Percentiles rank a stretch among this genome's conserved stretches.
phyloP scores from a whole-genome alignment of 352 stramenopile genomes.

The Pythium chondricola region DNA sequence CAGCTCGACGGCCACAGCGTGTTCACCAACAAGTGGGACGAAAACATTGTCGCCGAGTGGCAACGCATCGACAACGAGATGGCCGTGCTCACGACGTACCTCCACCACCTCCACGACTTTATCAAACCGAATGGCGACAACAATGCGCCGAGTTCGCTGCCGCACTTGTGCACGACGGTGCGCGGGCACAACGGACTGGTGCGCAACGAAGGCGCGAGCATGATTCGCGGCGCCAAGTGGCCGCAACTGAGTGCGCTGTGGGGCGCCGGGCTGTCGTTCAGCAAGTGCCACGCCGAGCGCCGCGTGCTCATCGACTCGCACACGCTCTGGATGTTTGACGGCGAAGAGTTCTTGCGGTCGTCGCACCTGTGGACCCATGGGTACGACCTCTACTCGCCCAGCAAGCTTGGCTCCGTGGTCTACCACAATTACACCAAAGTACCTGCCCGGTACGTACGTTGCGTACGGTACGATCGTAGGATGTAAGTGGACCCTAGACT shows the following conservation, averaged over 20 bases:
- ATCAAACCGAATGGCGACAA: slow-evolving; percentile 77
- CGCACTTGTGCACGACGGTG: slow-evolving; percentile 71
- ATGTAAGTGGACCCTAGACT: too few species aligned
- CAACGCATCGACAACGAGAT: slow-evolving; percentile 75
- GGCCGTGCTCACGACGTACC: slow-evolving; percentile 74
- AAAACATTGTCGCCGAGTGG: slow-evolving; percentile 69
- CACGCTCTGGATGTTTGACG: slow-evolving; percentile 53
- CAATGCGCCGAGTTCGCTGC: slow-evolving; percentile 45
- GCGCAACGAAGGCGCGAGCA: slow-evolving; percentile 70
- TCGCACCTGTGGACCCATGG: slow-evolving; percentile 34
- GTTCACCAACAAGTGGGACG: slow-evolving; percentile 82
- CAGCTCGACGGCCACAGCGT: slow-evolving; percentile 81
- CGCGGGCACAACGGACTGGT: slow-evolving; percentile 64
- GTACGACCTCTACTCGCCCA: slow-evolving; percentile 37
- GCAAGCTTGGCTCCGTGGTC: slow-evolving; percentile 26
- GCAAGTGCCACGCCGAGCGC: slow-evolving; percentile 78
- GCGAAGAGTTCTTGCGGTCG: slow-evolving; percentile 32
- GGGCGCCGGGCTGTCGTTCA: slow-evolving; percentile 76
- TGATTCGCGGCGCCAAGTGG: slow-evolving; percentile 69
- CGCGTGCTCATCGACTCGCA: slow-evolving; percentile 71
- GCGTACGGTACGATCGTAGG: background rate
- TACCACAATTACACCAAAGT: slow-evolving; percentile 46
- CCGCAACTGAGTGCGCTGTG: slow-evolving; percentile 69
- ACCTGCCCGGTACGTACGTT: slow-evolving; percentile 15
- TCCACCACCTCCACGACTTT: slow-evolving; percentile 81